Evolutionary conservation across 108 stramenopile genomes (phyloP), one percentile per base, ranked within the genome.

Genomic region (Cyclotella sp.): DNA sequence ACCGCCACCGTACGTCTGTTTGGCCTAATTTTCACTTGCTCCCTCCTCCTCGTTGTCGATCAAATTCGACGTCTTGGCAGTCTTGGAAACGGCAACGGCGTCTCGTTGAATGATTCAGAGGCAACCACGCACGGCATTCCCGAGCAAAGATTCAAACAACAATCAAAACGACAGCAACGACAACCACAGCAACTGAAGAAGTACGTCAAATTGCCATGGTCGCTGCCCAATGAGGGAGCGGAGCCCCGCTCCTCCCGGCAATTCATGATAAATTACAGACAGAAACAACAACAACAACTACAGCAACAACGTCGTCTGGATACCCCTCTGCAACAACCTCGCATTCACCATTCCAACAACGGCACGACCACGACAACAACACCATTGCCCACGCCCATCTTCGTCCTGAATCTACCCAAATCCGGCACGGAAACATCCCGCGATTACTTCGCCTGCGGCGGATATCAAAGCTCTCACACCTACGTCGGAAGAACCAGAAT

Each of bases 401-500:
- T 65, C 27, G 63, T 65, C 1, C 43, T 65, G 2, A 65, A 65
- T 43, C 44, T 65, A 24, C 63, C 63, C 63, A 65, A 65, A 46
- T 46, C 45, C 24, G 63, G 63, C n/a, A 65, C 63, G 10, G 19
- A 21, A 24, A 65, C 63, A 24, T 27, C 24, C 9, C 19, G 45
- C 5, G 45, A 65, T 24, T 65, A 65, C 26, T 47, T 65, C 8
- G 19, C 24, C 9, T 65, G 63, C 26, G 63, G 63, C 21, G 45
- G 45, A 43, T 46, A 46, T 47, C 42, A 65, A 65, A 46, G 24
- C 19, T 24, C 44, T 8, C 63, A 65, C 22, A 65, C 63, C 42
- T 65, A 46, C 21, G 45, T 47, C 9, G 42, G 13, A 24, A 14
- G 21, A 26, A 10, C 9, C 13, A 21, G 63, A 11, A 65, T 65